Base-by-base conservation (phyloP, 805 yeast genomes). In the Ogataea pilisensis region DNA sequence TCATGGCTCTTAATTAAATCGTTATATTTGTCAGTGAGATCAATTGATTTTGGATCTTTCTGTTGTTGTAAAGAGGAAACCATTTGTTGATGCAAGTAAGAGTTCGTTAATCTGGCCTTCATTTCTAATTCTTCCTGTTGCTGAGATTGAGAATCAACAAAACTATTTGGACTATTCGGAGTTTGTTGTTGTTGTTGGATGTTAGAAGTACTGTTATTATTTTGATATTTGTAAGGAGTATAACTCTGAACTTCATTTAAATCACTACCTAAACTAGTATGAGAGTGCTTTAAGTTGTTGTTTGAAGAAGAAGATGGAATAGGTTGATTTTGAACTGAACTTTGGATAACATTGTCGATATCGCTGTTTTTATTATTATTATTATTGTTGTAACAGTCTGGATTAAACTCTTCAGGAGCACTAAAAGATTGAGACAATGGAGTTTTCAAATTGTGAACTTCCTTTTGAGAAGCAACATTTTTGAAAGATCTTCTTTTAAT, bases 401-500 rank as follows among this genome's bases (percentile, higher is more conserved):
- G 32, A 11, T 26, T 14, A 37, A 8, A 22, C 7, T 38, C 35
- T 0, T 47, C 30, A 5, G 38, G 43, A n/a, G 34, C 12, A 28
- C 39, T 46, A 33, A 39, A 43, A 2, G 49, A 41, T 19, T 39
- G 35, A 7, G 45, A 29, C 14, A 35, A 28, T 13, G 41, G 48
- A 11, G 54, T 41, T 34, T 57, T 60, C 39, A 61, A 34, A 38
- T 48, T 55, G 39, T 52, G 61, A 8, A 55, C 57, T 39, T 61
- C 65, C 34, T 53, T 58, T 35, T 59, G 63, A 7, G 61, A 46
- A 1, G 53, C 28, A 12, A 55, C 44, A 35, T 59, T 60, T 26
- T 56, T 60, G 36, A 60, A 54, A 2, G 93, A 77, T 35, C 96
- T 67, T 46, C 98, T 72, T 61, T 87, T 90, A 58, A 90, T 91